Conservation (phyloP, 441 rosid genomes). For the Mallotus repandus region DNA sequence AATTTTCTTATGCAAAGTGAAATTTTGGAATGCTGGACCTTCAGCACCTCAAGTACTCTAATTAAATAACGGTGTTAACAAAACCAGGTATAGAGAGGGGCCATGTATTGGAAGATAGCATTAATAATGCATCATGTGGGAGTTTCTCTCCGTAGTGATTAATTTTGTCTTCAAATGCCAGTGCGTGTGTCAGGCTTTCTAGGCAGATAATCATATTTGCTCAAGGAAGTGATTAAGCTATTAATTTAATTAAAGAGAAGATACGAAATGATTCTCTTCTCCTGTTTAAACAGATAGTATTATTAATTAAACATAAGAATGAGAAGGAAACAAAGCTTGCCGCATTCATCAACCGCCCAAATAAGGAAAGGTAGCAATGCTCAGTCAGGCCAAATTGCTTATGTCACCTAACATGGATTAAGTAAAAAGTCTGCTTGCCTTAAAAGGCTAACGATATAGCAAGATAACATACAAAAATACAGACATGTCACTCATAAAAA, state of each 20-base stretch:
- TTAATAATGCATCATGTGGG: neutral
- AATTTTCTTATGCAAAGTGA: no score
- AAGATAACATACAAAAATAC: conserved; percentile 16
- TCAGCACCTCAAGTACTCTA: neutral
- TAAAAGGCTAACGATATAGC: conserved; percentile 16
- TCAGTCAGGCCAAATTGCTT: conserved; percentile 12
- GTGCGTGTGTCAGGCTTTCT: neutral
- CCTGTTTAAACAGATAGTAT: conserved; percentile 7
- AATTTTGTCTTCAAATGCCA: neutral
- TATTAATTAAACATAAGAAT: neutral
- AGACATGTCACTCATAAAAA: neutral
- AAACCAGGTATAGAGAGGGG: neutral
- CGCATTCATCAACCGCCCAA: conserved; percentile 30
- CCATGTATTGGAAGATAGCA: neutral
- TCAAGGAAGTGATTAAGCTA: neutral
- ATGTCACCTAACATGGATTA: conserved; percentile 27
- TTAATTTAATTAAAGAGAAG: neutral
- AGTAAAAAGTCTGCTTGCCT: conserved; percentile 25
- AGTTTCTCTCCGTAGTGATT: neutral
- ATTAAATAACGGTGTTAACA: neutral
- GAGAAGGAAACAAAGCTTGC: conserved; percentile 26
- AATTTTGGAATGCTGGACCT: no score
- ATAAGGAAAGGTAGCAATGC: conserved; percentile 27
- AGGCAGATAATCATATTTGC: neutral
- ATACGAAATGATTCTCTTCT: neutral